Conservation (phyloP, 2,329 filamentous ascomycete species). For the Zelopaecilomyces penicillatus region DNA sequence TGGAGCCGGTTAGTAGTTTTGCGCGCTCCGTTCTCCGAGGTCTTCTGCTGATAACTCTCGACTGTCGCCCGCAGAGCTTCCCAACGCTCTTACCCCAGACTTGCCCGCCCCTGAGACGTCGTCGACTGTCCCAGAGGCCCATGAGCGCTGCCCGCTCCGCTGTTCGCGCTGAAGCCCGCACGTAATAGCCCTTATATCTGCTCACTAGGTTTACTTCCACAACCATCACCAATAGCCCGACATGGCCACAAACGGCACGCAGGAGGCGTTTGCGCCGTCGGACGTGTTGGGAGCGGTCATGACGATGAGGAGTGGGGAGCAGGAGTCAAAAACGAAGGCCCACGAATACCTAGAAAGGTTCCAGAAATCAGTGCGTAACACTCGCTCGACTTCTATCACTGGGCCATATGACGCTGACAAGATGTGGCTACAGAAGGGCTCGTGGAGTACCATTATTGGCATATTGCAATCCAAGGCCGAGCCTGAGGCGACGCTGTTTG, state of each 20-base stretch:
- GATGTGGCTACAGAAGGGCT: slow-evolving; percentile 59
- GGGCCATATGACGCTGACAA: slow-evolving; percentile 9
- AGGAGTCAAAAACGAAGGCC: slow-evolving; percentile 77
- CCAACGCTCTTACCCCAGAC: not conserved
- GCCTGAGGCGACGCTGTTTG: slow-evolving; percentile 84
- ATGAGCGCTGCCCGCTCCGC: slow-evolving; percentile 16
- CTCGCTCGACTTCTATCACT: not conserved
- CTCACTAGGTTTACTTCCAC: slow-evolving; percentile 1
- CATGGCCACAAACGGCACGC: slow-evolving; percentile 60
- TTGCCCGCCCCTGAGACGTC: not conserved
- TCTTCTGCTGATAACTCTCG: too few relatives aligned
- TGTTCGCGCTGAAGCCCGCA: slow-evolving; percentile 15
- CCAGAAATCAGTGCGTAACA: slow-evolving; percentile 77
- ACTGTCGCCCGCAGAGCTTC: too few relatives aligned
- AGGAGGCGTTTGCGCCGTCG: slow-evolving; percentile 65
- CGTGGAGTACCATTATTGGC: slow-evolving; percentile 81
- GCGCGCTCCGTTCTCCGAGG: too few relatives aligned
- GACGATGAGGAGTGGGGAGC: slow-evolving; percentile 82
- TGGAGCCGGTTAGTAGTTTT: too few relatives aligned
- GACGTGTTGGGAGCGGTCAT: slow-evolving; percentile 77
- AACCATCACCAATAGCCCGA: slow-evolving; percentile 10
- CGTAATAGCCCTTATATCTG: slow-evolving; percentile 2
- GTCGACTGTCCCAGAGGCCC: slow-evolving; percentile 7
- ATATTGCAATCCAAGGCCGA: slow-evolving; percentile 78
- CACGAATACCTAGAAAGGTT: slow-evolving; percentile 89